Percentiles rank a stretch among this genome's conserved stretches.
phyloP scores from a whole-genome alignment of 2,329 filamentous ascomycete genomes.

The Coniochaeta sp. region DNA sequence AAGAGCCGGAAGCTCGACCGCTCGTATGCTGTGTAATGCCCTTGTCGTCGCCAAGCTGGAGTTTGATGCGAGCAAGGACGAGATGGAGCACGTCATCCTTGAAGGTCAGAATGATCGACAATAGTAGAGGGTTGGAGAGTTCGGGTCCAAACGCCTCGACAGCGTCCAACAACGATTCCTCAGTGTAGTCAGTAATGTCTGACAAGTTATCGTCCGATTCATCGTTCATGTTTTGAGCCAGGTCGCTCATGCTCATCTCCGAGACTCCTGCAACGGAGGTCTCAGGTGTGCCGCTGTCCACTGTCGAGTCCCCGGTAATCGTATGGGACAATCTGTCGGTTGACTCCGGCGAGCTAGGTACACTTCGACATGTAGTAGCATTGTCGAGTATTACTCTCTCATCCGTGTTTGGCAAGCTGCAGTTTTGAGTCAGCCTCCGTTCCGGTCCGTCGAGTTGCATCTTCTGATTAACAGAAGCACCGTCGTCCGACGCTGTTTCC shows the following conservation, averaged over 20 bases:
- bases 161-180: not conserved
- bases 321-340: not conserved
- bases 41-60: not conserved
- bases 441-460: not conserved
- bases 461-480: not conserved
- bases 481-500: not conserved
- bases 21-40: not conserved
- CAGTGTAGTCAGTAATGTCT: constrained; percentile 1
- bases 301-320: not conserved
- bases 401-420: not conserved
- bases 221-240: not conserved
- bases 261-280: not conserved
- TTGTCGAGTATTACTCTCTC: not conserved
- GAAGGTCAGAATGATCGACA: not conserved
- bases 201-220: not conserved
- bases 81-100: not conserved
- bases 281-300: not conserved
- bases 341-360: not conserved
- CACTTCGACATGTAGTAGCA: not conserved
- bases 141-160: not conserved
- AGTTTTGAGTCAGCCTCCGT: not conserved
- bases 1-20: not conserved
- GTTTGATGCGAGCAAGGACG: not conserved
- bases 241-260: not conserved
- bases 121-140: not conserved